These are phyloP conservation scores for Aspergillus tamarii DNA, from an alignment of 2,329 filamentous ascomycete species.

Conservation along the genomic window DNA sequence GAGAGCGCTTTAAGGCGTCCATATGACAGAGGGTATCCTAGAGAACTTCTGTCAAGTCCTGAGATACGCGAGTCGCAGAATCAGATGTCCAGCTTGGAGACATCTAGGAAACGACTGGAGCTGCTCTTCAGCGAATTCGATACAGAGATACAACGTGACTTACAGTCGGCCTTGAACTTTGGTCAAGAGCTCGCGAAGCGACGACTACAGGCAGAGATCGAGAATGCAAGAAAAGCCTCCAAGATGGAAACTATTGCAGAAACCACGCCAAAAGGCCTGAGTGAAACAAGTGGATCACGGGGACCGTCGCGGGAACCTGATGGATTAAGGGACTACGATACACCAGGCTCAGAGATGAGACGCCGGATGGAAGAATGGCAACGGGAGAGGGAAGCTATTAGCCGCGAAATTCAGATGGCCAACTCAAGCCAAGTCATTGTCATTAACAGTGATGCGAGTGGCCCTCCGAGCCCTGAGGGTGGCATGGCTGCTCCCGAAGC, in stretches of 20 bases:
- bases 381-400: conserved; percentile 48
- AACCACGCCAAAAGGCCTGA: not conserved
- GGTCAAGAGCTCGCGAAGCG: conserved; percentile 48
- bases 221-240: conserved; percentile 6
- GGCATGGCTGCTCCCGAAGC: conserved; percentile 7
- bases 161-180: conserved; percentile 46
- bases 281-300: conserved; percentile 12
- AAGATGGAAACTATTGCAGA: not conserved
- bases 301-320: conserved; percentile 14
- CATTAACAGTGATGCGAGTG: conserved; percentile 45
- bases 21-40: not conserved
- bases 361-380: conserved; percentile 48
- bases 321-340: conserved; percentile 8
- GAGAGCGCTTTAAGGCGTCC: conserved; percentile 35
- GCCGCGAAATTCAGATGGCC: conserved; percentile 47
- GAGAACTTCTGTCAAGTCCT: conserved; percentile 8
- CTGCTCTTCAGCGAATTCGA: conserved; percentile 42
- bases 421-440: conserved; percentile 49
- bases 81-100: conserved; percentile 20
- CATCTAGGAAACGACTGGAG: conserved; percentile 36
- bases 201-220: conserved; percentile 25
- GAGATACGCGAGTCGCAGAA: conserved; percentile 16
- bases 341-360: conserved; percentile 28
- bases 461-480: conserved; percentile 9
- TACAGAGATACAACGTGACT: conserved; percentile 40